phyloP scores from a whole-genome alignment of 176 grass and related monocot genomes.

The Ampelocalamus luodianensis region DNA sequence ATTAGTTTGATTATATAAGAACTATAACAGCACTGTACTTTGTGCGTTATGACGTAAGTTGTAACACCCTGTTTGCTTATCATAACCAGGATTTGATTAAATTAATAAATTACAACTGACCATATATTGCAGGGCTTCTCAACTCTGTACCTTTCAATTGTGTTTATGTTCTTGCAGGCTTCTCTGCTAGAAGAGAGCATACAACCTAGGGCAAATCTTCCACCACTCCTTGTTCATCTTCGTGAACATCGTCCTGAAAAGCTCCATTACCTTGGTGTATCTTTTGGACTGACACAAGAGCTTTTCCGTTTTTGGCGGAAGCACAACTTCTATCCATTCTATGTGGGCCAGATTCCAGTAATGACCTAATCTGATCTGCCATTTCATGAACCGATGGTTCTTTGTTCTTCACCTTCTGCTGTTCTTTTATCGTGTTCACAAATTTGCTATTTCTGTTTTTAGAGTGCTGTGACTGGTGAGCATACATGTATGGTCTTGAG shows the following conservation, averaged over 20 bases:
- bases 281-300: constrained; percentile 88
- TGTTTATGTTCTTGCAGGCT: constrained; percentile 59
- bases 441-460: constrained; percentile 35
- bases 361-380: constrained; percentile 43
- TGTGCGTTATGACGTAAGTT: constrained; percentile 5
- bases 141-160: not conserved
- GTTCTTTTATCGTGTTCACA: constrained; percentile 24
- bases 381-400: constrained; percentile 23
- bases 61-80: not conserved
- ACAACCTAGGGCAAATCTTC: constrained; percentile 79
- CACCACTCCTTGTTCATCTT: constrained; percentile 83
- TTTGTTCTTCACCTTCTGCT: constrained; percentile 30
- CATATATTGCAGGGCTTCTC: not conserved
- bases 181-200: constrained; percentile 88
- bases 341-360: constrained; percentile 88
- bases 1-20: constrained; percentile 9
- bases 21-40: not conserved
- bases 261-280: constrained; percentile 91
- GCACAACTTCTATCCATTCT: constrained; percentile 88
- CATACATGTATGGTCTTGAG: constrained; percentile 96
- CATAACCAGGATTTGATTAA: not conserved
- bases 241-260: constrained; percentile 64
- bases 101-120: not conserved
- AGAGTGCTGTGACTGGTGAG: constrained; percentile 98
- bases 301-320: constrained; percentile 96